Conservation (phyloP, 306 rosid species). For the Glycine latifolia region DNA sequence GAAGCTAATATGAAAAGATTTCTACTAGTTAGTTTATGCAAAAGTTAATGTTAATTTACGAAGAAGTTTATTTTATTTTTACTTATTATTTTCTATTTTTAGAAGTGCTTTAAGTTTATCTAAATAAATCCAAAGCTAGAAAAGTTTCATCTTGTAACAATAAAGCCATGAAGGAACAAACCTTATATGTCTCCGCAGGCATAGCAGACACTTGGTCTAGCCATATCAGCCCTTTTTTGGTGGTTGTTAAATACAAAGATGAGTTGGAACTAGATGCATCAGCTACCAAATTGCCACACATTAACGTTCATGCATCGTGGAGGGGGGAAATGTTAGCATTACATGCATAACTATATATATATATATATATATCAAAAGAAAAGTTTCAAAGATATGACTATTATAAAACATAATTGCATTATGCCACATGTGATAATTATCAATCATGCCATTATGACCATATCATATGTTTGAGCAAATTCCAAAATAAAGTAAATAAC, state of each 20-base stretch:
- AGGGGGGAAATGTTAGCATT: neutral
- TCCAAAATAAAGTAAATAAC: neutral
- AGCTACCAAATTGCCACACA: slow-evolving; percentile 9
- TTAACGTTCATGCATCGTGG: neutral
- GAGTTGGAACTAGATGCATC: slow-evolving; percentile 27
- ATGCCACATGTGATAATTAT: neutral
- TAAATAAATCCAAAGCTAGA: neutral
- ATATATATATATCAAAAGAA: neutral
- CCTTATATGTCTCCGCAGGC: slow-evolving; percentile 51
- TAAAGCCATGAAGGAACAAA: slow-evolving; percentile 5
- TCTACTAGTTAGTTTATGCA: no score
- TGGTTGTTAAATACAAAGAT: slow-evolving; percentile 47
- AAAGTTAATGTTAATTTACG: no score
- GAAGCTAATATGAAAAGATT: no score
- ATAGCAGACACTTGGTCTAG: slow-evolving; percentile 58
- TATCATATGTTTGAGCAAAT: neutral
- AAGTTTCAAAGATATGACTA: neutral
- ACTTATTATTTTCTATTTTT: no score
- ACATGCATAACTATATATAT: neutral
- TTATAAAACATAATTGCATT: neutral
- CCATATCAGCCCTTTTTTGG: slow-evolving; percentile 49
- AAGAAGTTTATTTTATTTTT: no score
- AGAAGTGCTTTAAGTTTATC: neutral
- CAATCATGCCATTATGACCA: neutral
- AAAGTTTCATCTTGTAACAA: neutral